phyloP scores from a whole-genome alignment of 345 rosid genomes.

The Populus ilicifolia region DNA sequence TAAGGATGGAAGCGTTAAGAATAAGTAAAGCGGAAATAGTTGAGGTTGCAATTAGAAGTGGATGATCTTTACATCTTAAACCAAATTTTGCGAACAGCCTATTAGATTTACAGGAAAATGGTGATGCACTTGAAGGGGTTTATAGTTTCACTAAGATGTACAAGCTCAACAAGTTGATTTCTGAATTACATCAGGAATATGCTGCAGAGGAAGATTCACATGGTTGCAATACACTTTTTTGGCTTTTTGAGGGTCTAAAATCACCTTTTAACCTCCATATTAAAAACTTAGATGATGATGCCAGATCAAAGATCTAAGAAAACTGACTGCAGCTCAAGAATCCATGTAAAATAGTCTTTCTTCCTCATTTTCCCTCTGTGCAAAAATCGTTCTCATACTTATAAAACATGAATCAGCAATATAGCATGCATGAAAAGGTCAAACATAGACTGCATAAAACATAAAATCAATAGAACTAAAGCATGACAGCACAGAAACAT shows the following conservation, averaged over 20 bases:
- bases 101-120: no score
- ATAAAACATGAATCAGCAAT: neutral
- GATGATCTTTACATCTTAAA: neutral
- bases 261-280: no score
- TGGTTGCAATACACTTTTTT: no score
- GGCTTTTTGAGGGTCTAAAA: neutral
- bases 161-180: no score
- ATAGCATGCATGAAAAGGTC: neutral
- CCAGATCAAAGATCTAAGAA: neutral
- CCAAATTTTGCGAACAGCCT: neutral
- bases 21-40: neutral
- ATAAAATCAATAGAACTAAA: neutral
- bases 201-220: neutral
- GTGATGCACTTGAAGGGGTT: neutral
- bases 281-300: neutral
- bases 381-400: neutral
- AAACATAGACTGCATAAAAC: neutral
- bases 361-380: neutral
- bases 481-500: neutral
- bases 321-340: neutral
- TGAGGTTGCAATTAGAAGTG: neutral
- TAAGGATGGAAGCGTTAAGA: slow-evolving; percentile 15
- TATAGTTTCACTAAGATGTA: neutral
- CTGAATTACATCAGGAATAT: neutral
- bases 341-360: neutral